A percentile compares a stretch with the other conserved stretches of the same genome.
Conservation (phyloP, 352 stramenopile genomes). For the Phytophthora palmivora region DNA sequence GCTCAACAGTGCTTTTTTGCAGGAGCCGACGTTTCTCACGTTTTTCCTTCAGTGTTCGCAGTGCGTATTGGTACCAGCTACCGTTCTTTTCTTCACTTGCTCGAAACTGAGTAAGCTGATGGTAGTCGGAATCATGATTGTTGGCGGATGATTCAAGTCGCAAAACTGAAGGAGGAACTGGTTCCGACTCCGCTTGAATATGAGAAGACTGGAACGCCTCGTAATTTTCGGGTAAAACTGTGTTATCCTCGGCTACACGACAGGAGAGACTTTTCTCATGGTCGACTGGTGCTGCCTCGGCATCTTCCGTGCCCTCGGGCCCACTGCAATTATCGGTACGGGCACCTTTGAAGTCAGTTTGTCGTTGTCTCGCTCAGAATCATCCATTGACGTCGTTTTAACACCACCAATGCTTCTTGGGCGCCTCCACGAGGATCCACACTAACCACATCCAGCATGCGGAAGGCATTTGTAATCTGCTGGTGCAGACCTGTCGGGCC, state of each 20-base stretch:
- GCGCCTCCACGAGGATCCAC: background rate
- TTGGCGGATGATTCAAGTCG: background rate
- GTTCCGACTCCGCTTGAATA: background rate
- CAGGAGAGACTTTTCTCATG: background rate
- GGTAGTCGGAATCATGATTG: conserved; percentile 35
- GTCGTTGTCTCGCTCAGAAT: background rate
- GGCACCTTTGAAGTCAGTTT: background rate
- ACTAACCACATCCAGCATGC: conserved; percentile 2
- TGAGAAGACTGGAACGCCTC: background rate
- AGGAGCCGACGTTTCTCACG: conserved; percentile 37
- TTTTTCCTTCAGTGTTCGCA: conserved; percentile 48
- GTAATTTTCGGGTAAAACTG: conserved; percentile 3
- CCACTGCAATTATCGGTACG: background rate
- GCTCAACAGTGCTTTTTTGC: background rate
- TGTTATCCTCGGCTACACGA: background rate
- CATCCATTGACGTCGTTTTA: background rate
- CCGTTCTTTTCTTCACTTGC: conserved; percentile 21
- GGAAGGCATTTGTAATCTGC: conserved; percentile 21
- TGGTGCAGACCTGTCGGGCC: conserved; percentile 2
- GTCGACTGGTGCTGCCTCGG: background rate
- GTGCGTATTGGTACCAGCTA: conserved; percentile 43
- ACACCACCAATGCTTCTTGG: background rate
- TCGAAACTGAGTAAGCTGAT: conserved; percentile 45
- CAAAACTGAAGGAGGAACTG: background rate
- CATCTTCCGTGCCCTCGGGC: background rate